Conservation (phyloP, 352 stramenopile species). For the Thraustotheca clavata region DNA sequence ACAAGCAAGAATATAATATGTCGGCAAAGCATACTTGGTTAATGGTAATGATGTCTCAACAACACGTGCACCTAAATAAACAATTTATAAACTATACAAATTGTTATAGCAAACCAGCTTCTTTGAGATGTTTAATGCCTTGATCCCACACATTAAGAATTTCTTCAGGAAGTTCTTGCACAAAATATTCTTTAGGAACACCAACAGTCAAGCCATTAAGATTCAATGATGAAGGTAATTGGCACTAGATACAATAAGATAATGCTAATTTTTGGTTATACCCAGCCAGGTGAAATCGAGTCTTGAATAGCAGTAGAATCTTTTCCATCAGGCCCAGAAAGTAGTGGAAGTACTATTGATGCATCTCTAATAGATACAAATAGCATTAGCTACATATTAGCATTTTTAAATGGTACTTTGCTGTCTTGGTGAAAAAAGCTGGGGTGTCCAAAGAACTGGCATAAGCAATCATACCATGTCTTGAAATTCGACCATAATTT, state of each 20-base stretch:
- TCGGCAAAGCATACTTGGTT: conserved; percentile 84
- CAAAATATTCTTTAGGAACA: conserved; percentile 92
- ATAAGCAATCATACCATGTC: conserved; percentile 95
- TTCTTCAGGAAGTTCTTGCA: conserved; percentile 81
- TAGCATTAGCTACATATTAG: not conserved
- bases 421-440: conserved; percentile 86
- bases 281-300: conserved; percentile 40
- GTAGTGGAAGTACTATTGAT: conserved; percentile 63
- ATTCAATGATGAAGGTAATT: conserved; percentile 23
- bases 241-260: not conserved
- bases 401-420: conserved; percentile 35
- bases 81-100: not conserved
- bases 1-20: conserved; percentile 98
- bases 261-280: conserved; percentile 29
- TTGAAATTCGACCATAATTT: conserved; percentile 94
- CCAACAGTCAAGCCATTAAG: conserved; percentile 84
- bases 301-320: conserved; percentile 77
- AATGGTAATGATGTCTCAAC: conserved; percentile 65
- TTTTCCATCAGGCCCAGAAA: conserved; percentile 65
- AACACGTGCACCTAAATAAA: conserved; percentile 44
- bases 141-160: conserved; percentile 82
- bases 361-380: conserved; percentile 43
- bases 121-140: conserved; percentile 56
- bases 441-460: conserved; percentile 95
- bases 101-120: conserved; percentile 32